Conservation (phyloP, 2,329 filamentous ascomycete genomes). For the Ceratocystis huliohia region DNA sequence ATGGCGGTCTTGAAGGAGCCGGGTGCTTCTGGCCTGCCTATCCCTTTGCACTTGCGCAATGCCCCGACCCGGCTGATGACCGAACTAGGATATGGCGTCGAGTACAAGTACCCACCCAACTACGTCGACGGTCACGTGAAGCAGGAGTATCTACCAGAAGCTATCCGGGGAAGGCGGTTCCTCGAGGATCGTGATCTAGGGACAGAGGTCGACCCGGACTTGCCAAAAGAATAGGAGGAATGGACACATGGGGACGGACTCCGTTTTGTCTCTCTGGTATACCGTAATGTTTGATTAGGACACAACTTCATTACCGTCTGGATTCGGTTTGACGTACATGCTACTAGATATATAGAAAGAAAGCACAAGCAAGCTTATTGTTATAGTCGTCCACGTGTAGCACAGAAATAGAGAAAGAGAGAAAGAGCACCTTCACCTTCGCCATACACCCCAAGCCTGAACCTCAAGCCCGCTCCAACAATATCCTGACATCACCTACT, state of each 20-base stretch:
- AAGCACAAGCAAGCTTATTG: background rate
- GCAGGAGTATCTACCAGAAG: constrained; percentile 83
- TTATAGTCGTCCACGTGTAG: background rate
- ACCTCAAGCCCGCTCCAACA: background rate
- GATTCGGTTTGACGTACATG: background rate
- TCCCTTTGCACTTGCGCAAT: constrained; percentile 81
- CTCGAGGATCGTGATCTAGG: constrained; percentile 72
- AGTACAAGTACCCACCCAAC: constrained; percentile 95
- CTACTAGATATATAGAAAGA: background rate
- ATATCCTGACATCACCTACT: constrained; percentile 41
- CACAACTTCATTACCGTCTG: no score
- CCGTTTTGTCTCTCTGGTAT: background rate
- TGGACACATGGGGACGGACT: background rate
- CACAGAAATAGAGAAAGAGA: background rate
- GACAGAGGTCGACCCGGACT: constrained; percentile 59
- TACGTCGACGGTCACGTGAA: constrained; percentile 68
- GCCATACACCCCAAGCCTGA: background rate
- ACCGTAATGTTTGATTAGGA: no score
- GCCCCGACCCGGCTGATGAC: constrained; percentile 89
- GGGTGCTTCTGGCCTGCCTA: constrained; percentile 64
- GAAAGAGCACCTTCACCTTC: no score
- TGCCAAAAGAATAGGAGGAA: constrained; percentile 31
- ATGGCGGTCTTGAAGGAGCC: constrained; percentile 69
- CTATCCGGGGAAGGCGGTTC: constrained; percentile 57
- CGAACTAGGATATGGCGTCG: constrained; percentile 75